Evolutionary conservation across 371 early-diverging fungal species (phyloP), one percentile per base, ranked within the genome.

Genomic region (Racocetra persica): DNA sequence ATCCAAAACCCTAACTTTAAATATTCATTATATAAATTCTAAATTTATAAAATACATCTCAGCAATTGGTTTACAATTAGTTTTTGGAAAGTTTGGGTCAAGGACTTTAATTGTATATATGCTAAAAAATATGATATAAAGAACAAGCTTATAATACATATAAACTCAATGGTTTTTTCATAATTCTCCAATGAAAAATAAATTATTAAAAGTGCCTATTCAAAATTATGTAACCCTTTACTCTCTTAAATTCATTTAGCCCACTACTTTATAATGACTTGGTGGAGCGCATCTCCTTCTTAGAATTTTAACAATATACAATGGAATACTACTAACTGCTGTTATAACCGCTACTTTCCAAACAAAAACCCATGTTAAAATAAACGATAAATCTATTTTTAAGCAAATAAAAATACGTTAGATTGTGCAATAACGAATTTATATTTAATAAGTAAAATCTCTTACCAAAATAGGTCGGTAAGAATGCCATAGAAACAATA

Each of bases 321-420:
- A 84, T 20, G 98, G 98, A 41, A 96, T 86, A 63, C 94, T 92
- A 82, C 94, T 94, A 41, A 97, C 92, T 11, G 93, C 93, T 14
- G 97, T 97, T 51, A 98, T 97, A 22, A 96, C 92, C 0, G 92
- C 90, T 4, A 94, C 93, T 82, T 98, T 98, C 97, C 97, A 96
- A 20, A 93, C 88, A 86, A 97, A 98, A 11, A 91, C 86, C 67
- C 84, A 85, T 1, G 97, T 94, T 76, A 95, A 82, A 72, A 98
- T 97, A 82, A 98, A 98, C 54, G 86, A 81, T 84, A 95, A 83
- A 82, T 98, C 95, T 95, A 84, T 26, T 4, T 10, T 4, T 10
- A 28, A 60, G 55, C 63, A 20, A 69, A 51, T 41, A 80, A 38
- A 22, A 63, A 78, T 51, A 41, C 14, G 22, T 60, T 38, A 70